Evolutionary conservation across 345 rosid genomes (phyloP).

Genomic region (Eucalyptus decipiens): DNA sequence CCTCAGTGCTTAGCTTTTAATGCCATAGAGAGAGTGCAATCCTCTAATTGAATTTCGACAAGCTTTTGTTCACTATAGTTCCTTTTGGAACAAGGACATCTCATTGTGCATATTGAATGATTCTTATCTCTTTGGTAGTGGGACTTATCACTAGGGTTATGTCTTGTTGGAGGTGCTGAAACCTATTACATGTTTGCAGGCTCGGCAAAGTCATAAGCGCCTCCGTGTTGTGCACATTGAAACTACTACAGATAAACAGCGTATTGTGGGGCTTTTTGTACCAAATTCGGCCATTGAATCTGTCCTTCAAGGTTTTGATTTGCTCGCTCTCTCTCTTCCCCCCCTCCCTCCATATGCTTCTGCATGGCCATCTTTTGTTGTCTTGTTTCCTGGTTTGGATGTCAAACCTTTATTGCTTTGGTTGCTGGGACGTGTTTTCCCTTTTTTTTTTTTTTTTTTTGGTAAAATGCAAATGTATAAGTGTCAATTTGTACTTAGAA

Average conservation of each 20-base stretch:
- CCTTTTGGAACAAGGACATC: not conserved
- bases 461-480: too few species aligned
- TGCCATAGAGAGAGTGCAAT: not conserved
- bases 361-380: not conserved
- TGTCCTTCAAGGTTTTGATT: constrained; percentile 75
- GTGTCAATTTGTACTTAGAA: not conserved
- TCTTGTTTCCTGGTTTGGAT: not conserved
- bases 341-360: not conserved
- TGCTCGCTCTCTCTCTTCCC: constrained; percentile 8
- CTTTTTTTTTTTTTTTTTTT: too few species aligned
- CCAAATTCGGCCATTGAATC: constrained; percentile 91
- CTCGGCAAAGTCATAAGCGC: constrained; percentile 80
- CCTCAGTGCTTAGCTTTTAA: not conserved
- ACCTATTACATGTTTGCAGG: constrained; percentile 22
- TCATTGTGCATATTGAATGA: not conserved
- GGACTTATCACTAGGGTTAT: not conserved
- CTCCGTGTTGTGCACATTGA: constrained; percentile 82
- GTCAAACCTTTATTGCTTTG: not conserved
- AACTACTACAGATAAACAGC: constrained; percentile 66
- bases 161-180: not conserved
- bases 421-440: not conserved
- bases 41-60: not conserved
- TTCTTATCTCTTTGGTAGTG: not conserved
- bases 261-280: constrained; percentile 83
- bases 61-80: not conserved